phyloP scores from a whole-genome alignment of 352 stramenopile species.

The Globisporangium lucens region DNA sequence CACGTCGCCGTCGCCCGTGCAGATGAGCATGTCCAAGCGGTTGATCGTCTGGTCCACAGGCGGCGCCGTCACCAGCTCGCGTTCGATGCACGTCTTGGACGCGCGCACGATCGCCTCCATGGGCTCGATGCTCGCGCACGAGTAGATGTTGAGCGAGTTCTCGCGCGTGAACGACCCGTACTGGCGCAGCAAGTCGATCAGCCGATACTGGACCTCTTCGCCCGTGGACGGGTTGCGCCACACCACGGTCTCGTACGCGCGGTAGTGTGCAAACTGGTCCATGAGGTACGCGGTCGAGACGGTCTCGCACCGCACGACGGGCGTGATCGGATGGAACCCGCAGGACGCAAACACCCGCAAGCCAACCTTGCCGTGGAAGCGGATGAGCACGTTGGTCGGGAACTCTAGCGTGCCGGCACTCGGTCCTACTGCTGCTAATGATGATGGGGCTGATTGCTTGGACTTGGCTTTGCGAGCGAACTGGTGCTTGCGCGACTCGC shows the following conservation, averaged over 20 bases:
- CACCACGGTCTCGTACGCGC: constrained; percentile 14
- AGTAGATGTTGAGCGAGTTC: constrained; percentile 18
- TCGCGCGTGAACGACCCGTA: constrained; percentile 15
- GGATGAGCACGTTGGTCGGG: constrained; percentile 42
- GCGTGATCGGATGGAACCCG: constrained; percentile 41
- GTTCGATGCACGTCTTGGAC: constrained; percentile 8
- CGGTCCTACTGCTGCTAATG: background rate
- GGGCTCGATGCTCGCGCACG: constrained; percentile 2
- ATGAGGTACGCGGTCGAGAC: constrained; percentile 17
- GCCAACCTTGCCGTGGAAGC: constrained; percentile 33
- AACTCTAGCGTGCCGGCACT: constrained; percentile 21
- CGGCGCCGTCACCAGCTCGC: constrained; percentile 1
- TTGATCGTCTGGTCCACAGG: constrained; percentile 18
- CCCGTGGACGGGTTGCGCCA: constrained; percentile 12
- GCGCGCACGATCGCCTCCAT: constrained; percentile 10
- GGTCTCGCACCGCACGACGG: constrained; percentile 35
- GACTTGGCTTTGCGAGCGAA: constrained; percentile 10
- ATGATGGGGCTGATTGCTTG: constrained; percentile 1
- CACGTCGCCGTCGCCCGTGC: constrained; percentile 17
- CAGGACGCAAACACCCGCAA: constrained; percentile 37
- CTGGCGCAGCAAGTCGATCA: constrained; percentile 12
- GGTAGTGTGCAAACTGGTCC: constrained; percentile 16
- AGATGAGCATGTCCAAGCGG: constrained; percentile 33
- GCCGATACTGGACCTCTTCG: constrained; percentile 13
- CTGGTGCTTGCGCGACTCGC: constrained; percentile 3